Conservation (phyloP, 1,284 basidiomycete species). For the Cryptococcus wingfieldii region DNA sequence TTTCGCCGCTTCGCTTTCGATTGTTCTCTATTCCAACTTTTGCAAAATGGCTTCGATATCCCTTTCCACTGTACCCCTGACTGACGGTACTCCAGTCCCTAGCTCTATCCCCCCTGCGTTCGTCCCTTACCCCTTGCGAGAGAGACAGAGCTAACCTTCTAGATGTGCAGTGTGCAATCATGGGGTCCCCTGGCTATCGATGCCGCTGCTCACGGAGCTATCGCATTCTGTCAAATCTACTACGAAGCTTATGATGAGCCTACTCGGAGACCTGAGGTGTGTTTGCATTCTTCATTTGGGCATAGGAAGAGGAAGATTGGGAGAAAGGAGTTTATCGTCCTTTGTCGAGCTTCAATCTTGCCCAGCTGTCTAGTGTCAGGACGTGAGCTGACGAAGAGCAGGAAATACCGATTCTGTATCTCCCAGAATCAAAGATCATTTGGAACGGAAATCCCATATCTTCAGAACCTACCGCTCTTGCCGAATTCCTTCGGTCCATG, state of each 20-base stretch:
- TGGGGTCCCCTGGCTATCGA: conserved; percentile 40
- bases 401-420: conserved; percentile 39
- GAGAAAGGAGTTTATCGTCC: not conserved
- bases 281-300: conserved; percentile 8
- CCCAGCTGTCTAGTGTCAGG: not conserved
- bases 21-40: not conserved
- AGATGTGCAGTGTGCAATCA: conserved; percentile 14
- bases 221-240: conserved; percentile 45
- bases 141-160: not conserved
- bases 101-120: not conserved
- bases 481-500: conserved; percentile 34
- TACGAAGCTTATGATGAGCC: conserved; percentile 47
- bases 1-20: no score
- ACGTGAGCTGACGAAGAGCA: conserved; percentile 3
- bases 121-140: not conserved
- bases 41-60: not conserved
- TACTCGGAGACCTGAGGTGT: conserved; percentile 28
- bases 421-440: conserved; percentile 37
- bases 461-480: conserved; percentile 19
- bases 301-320: not conserved
- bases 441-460: conserved; percentile 43
- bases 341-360: not conserved
- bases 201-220: conserved; percentile 43
- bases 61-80: not conserved
- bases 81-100: not conserved